phyloP scores from a whole-genome alignment of 2,329 filamentous ascomycete genomes.

The Aspergillus versicolor region DNA sequence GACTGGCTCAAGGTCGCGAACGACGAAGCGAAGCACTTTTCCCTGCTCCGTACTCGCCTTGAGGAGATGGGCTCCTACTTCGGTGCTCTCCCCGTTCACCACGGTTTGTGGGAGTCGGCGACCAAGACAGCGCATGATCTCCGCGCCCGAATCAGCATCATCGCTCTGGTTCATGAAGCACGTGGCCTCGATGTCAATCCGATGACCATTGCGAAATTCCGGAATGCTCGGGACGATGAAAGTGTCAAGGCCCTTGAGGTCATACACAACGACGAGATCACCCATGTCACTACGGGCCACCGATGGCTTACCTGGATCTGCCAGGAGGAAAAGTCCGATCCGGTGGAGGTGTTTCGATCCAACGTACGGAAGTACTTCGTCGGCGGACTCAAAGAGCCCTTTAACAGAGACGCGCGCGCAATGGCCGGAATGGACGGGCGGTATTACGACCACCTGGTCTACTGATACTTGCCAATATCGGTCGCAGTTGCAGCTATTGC shows the following conservation, averaged over 20 bases:
- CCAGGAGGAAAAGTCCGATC: conserved; percentile 45
- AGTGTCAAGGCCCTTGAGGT: conserved; percentile 44
- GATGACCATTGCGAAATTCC: conserved; percentile 50
- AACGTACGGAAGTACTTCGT: conserved; percentile 46
- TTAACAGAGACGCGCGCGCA: conserved; percentile 45
- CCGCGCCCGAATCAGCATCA: conserved; percentile 47
- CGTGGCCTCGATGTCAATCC: conserved; percentile 50
- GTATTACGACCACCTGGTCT: conserved; percentile 39
- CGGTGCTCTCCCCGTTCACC: conserved; percentile 47
- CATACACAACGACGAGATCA: conserved; percentile 52
- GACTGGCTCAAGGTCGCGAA: conserved; percentile 51
- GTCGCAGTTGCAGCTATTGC: not conserved
- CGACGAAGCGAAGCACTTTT: conserved; percentile 51
- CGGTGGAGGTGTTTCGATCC: conserved; percentile 45
- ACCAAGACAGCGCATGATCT: conserved; percentile 45
- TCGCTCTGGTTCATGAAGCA: conserved; percentile 50
- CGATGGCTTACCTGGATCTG: conserved; percentile 51
- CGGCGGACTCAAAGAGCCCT: conserved; percentile 45
- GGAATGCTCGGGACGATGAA: conserved; percentile 40
- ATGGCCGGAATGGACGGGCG: conserved; percentile 47
- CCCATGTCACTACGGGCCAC: conserved; percentile 50
- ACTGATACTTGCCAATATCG: not conserved
- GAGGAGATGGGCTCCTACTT: conserved; percentile 48
- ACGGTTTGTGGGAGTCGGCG: conserved; percentile 48
- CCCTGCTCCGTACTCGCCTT: conserved; percentile 44